Evolutionary conservation across 1,284 basidiomycete genomes (phyloP), one percentile per base, ranked within the genome.

Genomic region (Exobasidium cylindrosporum): DNA sequence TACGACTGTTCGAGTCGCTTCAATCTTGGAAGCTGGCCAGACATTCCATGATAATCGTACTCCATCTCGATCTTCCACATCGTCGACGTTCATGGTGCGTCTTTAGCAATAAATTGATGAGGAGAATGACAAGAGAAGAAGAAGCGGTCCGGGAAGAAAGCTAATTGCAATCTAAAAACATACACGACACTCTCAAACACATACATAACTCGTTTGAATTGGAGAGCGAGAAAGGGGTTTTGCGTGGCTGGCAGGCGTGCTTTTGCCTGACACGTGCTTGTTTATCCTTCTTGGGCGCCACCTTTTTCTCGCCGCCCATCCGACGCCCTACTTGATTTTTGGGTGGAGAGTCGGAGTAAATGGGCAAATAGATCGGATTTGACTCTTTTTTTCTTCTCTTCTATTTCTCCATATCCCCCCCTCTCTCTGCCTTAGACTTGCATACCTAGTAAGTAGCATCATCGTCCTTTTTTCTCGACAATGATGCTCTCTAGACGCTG

Each of bases 21-120:
- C 96, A 83, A 97, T 92, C 73, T 94, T 88, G 67, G 92, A 93
- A 45, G 93, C 94, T 0, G 95, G 93, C 92, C 94, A 98, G 62
- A 94, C 92, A 82, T 98, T 98, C 95, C 95, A 97, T 62, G 92
- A 95, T 74, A 82, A 77, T 32, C 79, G 73, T 52, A 80, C 73
- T 61, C 79, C 79, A 69, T 80, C 79, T 62, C 78, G 73, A 65
- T 80, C 79, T 65, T 80, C 79, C 64, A 80, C 78, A 67, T 79
- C 78, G 71, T 80, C 77, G 54, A 79, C 77, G 62, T 79, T 58
- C 57, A 58, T 58, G 17, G 35, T 17, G n/a, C n/a, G n/a, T n/a
- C n/a, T n/a, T n/a, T n/a, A n/a, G n/a, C n/a, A n/a, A n/a, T n/a
- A n/a, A n/a, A n/a, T n/a, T n/a, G n/a, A n/a, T n/a, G n/a, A n/a